Conservation (phyloP, 148 eudicot species). For the Fagopyrum tataricum region DNA sequence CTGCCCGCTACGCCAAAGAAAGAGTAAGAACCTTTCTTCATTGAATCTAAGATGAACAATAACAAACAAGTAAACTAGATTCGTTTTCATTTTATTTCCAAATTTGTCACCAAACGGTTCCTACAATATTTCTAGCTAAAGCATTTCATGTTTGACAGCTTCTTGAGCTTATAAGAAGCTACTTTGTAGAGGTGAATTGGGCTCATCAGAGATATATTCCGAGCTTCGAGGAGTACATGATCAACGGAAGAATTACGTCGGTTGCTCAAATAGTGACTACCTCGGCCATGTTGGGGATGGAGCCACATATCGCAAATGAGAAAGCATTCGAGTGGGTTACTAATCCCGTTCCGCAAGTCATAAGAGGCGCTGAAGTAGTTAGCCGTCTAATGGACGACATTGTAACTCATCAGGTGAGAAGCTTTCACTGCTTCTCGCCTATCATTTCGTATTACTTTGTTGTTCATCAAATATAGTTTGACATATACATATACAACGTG, state of each 20-base stretch:
- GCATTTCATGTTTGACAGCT: not conserved
- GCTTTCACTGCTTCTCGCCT: no score
- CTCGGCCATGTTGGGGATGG: slow-evolving; percentile 24
- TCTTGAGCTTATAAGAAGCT: slow-evolving; percentile 21
- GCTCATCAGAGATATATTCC: slow-evolving; percentile 18
- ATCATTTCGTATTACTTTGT: no score
- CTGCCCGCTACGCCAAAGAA: no score
- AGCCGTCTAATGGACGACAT: slow-evolving; percentile 26
- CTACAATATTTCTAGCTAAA: no score
- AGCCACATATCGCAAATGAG: slow-evolving; percentile 15
- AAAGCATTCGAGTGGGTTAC: slow-evolving; percentile 19
- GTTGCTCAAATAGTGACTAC: not conserved
- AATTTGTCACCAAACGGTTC: no score
- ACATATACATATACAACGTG: not conserved
- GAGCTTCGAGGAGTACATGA: slow-evolving; percentile 17
- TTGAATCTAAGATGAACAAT: no score
- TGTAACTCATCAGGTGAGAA: slow-evolving; percentile 17
- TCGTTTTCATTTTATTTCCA: no score
- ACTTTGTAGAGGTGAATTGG: slow-evolving; percentile 23
- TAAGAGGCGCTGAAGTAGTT: slow-evolving; percentile 21
- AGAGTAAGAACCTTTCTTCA: no score
- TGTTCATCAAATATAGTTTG: no score
- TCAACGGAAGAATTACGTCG: not conserved
- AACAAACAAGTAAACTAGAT: no score
- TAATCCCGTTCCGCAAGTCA: slow-evolving; percentile 14